Percentiles rank a stretch among this genome's conserved stretches.
These are phyloP conservation scores for Mallotus japonicus DNA, from an alignment of 441 rosid species.

Conservation along the genomic window DNA sequence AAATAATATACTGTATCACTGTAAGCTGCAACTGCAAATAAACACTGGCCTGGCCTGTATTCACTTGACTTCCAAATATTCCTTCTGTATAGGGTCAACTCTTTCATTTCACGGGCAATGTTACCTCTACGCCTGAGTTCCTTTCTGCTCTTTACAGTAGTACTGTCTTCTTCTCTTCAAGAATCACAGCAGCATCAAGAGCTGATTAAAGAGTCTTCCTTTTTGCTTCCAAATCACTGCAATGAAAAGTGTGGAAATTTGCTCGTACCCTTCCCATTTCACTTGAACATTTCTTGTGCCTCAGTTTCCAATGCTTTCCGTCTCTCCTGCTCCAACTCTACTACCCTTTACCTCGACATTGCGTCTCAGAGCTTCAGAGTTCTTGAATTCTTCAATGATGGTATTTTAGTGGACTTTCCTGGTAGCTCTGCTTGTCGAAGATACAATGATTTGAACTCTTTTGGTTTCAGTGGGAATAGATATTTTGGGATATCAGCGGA, in stretches of 20 bases:
- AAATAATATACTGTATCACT: neutral
- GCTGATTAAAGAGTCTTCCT: neutral
- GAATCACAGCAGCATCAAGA: constrained; percentile 11
- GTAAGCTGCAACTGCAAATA: neutral
- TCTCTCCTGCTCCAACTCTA: constrained; percentile 64
- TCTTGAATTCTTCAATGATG: constrained; percentile 66
- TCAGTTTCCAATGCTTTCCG: constrained; percentile 40
- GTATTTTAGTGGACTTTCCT: constrained; percentile 66
- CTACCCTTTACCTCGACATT: constrained; percentile 52
- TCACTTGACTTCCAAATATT: constrained; percentile 13
- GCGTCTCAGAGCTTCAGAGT: constrained; percentile 46
- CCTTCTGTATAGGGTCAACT: constrained; percentile 7
- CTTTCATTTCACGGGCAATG: constrained; percentile 28
- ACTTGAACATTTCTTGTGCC: constrained; percentile 44
- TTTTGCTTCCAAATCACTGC: constrained; percentile 34
- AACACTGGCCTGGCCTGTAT: neutral
- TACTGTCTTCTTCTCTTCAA: constrained; percentile 31
- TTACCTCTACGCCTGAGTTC: constrained; percentile 29
- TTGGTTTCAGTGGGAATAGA: constrained; percentile 42
- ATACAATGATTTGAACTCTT: constrained; percentile 58
- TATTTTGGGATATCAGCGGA: constrained; percentile 61
- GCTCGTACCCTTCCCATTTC: constrained; percentile 62
- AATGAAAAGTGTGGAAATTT: constrained; percentile 61
- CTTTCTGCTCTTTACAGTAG: constrained; percentile 32
- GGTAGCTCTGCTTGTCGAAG: constrained; percentile 53